Evolutionary conservation across 1,284 basidiomycete genomes (phyloP).

Genomic region (Ustilago bromivora): DNA sequence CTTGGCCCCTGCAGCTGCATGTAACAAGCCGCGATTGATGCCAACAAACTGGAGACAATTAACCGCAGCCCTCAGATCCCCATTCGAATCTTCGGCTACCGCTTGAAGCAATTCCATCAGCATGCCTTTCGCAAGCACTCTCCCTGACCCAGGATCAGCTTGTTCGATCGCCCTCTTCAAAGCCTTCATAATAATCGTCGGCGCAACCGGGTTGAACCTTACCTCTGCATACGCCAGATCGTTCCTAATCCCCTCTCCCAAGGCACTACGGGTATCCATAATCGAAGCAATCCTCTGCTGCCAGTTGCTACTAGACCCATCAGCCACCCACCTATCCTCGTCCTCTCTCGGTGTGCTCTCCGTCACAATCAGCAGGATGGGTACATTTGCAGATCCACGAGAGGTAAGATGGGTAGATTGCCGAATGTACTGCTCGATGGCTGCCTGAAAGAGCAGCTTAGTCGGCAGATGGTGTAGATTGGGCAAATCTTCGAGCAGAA

Average conservation of each 20-base stretch:
- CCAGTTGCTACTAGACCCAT: conserved; percentile 71
- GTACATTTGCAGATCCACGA: conserved; percentile 66
- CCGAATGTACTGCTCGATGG: conserved; percentile 71
- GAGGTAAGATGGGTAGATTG: conserved; percentile 19
- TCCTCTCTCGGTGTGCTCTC: conserved; percentile 76
- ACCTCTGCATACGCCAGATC: conserved; percentile 81
- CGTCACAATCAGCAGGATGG: conserved; percentile 85
- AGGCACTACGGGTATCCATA: conserved; percentile 78
- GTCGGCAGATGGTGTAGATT: conserved; percentile 79
- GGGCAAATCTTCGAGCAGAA: conserved; percentile 91
- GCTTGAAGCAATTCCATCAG: conserved; percentile 24
- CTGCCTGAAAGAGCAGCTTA: conserved; percentile 80
- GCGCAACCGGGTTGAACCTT: conserved; percentile 89
- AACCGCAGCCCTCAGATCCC: conserved; percentile 90
- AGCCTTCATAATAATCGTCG: conserved; percentile 84
- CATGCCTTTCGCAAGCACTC: not conserved
- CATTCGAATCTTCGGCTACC: conserved; percentile 82
- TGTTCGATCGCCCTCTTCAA: conserved; percentile 72
- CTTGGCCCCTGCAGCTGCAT: conserved; percentile 3
- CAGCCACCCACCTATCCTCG: conserved; percentile 72
- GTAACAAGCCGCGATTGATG: conserved; percentile 49
- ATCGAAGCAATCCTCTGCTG: conserved; percentile 65
- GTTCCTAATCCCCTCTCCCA: conserved; percentile 76
- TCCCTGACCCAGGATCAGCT: not conserved
- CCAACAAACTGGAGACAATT: conserved; percentile 87